Conservation (phyloP, 306 rosid genomes). For the Pachyrhizus erosus region DNA sequence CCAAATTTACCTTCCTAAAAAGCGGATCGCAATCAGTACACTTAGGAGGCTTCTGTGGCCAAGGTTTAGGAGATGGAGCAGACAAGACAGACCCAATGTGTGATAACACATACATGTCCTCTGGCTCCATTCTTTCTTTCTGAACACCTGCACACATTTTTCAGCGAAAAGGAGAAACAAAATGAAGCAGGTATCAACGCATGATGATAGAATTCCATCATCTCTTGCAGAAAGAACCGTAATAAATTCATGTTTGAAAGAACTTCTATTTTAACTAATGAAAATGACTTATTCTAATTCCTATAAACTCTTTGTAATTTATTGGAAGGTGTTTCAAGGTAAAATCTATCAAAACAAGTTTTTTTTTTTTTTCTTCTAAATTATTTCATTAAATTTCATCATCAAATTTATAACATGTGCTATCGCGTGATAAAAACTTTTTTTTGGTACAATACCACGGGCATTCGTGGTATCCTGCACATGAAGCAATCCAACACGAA, state of each 20-base stretch:
- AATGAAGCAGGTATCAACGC: constrained; percentile 16
- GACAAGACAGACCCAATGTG: constrained; percentile 69
- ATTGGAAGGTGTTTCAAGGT: background rate
- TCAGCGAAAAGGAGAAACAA: constrained; percentile 29
- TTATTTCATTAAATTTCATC: background rate
- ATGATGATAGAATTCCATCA: background rate
- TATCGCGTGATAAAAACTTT: too few relatives aligned
- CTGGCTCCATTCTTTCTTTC: constrained; percentile 95
- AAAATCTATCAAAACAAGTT: background rate
- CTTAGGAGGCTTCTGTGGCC: constrained; percentile 92
- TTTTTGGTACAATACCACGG: too few relatives aligned
- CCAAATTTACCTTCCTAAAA: constrained; percentile 74
- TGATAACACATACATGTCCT: constrained; percentile 88
- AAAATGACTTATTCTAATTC: background rate
- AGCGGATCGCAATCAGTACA: constrained; percentile 91
- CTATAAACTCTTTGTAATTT: background rate
- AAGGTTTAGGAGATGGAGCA: constrained; percentile 85
- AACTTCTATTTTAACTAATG: background rate
- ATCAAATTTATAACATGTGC: background rate
- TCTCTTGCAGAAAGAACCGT: constrained; percentile 22
- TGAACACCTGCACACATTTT: constrained; percentile 75
- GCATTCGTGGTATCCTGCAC: too few relatives aligned
- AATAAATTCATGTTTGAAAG: background rate
- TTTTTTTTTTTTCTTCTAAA: background rate
- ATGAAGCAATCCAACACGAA: too few relatives aligned